These are phyloP conservation scores for Cicer cuneatum DNA, from an alignment of 306 rosid species.

Conservation along the genomic window DNA sequence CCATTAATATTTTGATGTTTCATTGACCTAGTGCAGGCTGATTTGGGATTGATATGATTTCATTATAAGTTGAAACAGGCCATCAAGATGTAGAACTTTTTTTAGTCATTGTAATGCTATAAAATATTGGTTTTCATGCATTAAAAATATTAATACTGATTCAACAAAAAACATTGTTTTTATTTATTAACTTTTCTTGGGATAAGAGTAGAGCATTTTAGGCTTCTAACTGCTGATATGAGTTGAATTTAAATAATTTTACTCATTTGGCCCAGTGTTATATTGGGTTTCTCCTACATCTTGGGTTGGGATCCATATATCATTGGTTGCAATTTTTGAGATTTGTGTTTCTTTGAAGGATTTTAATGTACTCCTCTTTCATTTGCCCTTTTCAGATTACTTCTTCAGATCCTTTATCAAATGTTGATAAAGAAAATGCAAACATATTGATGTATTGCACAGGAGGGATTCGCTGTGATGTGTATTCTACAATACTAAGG, in stretches of 20 bases:
- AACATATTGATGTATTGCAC: conserved; percentile 94
- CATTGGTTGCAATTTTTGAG: conserved; percentile 15
- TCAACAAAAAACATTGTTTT: not conserved
- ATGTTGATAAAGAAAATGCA: conserved; percentile 67
- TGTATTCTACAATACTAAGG: conserved; percentile 87
- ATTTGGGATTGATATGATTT: conserved; percentile 29
- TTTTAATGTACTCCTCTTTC: conserved; percentile 44
- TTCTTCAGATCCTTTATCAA: conserved; percentile 82
- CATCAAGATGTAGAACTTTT: conserved; percentile 23
- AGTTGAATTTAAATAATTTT: conserved; percentile 27
- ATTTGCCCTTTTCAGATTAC: conserved; percentile 55
- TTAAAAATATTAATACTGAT: not conserved
- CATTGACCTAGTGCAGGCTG: conserved; percentile 26
- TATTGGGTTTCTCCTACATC: conserved; percentile 20
- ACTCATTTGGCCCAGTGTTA: conserved; percentile 17
- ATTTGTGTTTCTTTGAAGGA: conserved; percentile 37
- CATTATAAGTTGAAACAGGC: conserved; percentile 38
- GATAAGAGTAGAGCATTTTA: conserved; percentile 29
- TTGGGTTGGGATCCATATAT: conserved; percentile 31
- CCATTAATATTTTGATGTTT: conserved; percentile 45
- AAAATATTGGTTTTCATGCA: conserved; percentile 35
- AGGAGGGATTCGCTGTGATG: conserved; percentile 92
- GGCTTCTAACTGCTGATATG: conserved; percentile 1
- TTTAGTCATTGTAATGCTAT: conserved; percentile 14
- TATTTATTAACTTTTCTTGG: conserved; percentile 7